Base-by-base conservation (phyloP, 495 filamentous ascomycete species). In the Friedmanniomyces simplex region DNA sequence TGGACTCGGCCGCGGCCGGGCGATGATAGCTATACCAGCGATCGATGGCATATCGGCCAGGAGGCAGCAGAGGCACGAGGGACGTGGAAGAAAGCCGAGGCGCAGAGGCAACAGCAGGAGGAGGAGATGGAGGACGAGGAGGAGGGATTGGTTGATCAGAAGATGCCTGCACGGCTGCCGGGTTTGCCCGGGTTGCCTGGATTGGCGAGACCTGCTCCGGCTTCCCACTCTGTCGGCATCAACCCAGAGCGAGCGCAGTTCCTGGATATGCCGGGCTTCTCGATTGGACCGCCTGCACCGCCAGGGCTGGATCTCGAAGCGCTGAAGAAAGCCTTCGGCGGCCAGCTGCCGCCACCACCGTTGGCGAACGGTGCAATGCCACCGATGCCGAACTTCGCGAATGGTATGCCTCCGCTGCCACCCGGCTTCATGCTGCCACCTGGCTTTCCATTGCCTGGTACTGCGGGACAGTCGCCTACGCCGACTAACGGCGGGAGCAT, bases 1-100 rank as follows among this genome's bases (percentile, higher is more conserved):
- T 98, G 93, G 93, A 87, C 89, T 14, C 82, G 93, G 20, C 76
- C 87, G 7, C 76, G 93, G 47, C 93, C 93, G 2, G 93, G 93
- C 30, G 93, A 96, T 63, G 80, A 77, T 51, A 82, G 84, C 54
- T 84, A 82, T 66, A 82, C 87, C 74, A 88, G 86, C 65, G 93
- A 97, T 68, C 80, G 88, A 43, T 95, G 91, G 68, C 93, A 98
- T 65, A 89, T 96, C 56, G 93, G 93, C 39, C 90, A 96, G 70
- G 83, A 86, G 32, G 91, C 89, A 0, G 91, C 93, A 18, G 89
- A 95, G 69, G 89, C 87, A 0, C 88, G 91, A 68, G 93, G 93
- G 11, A 95, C 89, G 18, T 96, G 87, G 81, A 88, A 88, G 63
- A 83, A 88, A 26, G 79, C 85, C n/a, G 83, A 85, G 47, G 81